These are phyloP conservation scores for Scytalidium lignicola DNA, from an alignment of 2,329 filamentous ascomycete species.

Conservation along the genomic window DNA sequence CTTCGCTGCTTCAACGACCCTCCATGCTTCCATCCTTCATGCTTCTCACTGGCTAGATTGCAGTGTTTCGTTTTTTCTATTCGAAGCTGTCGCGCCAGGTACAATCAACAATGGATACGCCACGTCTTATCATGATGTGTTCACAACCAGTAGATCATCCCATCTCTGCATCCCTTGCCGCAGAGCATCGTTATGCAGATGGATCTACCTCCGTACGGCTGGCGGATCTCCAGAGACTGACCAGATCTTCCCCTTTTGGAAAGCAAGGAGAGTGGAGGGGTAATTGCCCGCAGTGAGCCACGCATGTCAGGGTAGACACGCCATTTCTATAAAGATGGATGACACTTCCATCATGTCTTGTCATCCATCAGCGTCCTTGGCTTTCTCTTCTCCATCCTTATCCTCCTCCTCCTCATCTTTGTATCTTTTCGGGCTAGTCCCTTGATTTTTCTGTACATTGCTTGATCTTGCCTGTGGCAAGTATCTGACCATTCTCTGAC, in stretches of 20 bases:
- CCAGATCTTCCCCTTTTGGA: background rate
- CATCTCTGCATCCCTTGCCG: background rate
- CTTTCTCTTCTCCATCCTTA: background rate
- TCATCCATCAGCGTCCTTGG: background rate
- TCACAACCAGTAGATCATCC: background rate
- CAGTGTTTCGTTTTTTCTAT: background rate
- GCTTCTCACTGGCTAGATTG: background rate
- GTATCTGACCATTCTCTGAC: background rate
- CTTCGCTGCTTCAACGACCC: background rate
- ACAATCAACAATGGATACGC: background rate
- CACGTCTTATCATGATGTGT: background rate
- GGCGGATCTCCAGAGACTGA: too few species aligned
- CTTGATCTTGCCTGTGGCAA: constrained; percentile 2
- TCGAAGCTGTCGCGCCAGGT: background rate
- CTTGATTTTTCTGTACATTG: background rate
- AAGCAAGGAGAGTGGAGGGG: too few species aligned
- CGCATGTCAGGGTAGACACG: background rate
- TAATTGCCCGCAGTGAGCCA: background rate
- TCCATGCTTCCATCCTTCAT: background rate
- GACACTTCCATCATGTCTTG: background rate
- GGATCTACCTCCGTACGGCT: background rate
- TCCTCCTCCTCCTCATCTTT: background rate
- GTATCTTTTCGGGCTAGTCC: constrained; percentile 1
- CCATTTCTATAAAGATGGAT: background rate
- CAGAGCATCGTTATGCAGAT: background rate